These are phyloP conservation scores for Mycena crocata DNA, from an alignment of 768 basidiomycete genomes.

Conservation along the genomic window DNA sequence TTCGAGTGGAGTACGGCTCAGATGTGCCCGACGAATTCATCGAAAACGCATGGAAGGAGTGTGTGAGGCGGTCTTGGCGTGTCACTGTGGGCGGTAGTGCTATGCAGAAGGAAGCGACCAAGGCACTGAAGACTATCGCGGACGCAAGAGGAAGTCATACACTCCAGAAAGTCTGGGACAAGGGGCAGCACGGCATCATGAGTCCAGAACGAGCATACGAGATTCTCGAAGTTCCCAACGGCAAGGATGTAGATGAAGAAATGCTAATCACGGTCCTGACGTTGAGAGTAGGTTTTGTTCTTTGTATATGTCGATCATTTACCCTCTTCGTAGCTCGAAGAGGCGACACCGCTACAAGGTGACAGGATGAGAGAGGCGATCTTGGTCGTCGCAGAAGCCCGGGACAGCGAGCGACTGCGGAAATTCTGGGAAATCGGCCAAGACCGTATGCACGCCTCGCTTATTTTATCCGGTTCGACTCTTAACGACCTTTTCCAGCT, in stretches of 20 bases:
- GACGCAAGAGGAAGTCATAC: slow-evolving; percentile 66
- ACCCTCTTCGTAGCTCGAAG: slow-evolving; percentile 66
- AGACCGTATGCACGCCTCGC: slow-evolving; percentile 71
- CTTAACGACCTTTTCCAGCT: slow-evolving; percentile 53
- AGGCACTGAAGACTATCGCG: slow-evolving; percentile 76
- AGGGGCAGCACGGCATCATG: slow-evolving; percentile 68
- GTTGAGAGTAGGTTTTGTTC: slow-evolving; percentile 67
- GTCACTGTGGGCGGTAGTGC: slow-evolving; percentile 62
- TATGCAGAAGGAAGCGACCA: slow-evolving; percentile 66
- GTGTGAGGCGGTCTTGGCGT: slow-evolving; percentile 64
- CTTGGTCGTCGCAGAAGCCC: slow-evolving; percentile 76
- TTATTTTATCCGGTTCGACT: neutral
- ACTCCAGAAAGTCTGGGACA: slow-evolving; percentile 64
- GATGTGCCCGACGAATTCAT: slow-evolving; percentile 79
- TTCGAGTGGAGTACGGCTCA: slow-evolving; percentile 76
- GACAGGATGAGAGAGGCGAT: slow-evolving; percentile 83
- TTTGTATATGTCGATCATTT: slow-evolving; percentile 11
- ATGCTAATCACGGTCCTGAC: slow-evolving; percentile 80
- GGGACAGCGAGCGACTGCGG: slow-evolving; percentile 78
- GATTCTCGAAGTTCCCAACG: slow-evolving; percentile 75
- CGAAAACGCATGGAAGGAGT: slow-evolving; percentile 76
- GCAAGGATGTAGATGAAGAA: slow-evolving; percentile 80
- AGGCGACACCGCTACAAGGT: slow-evolving; percentile 67
- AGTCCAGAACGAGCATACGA: slow-evolving; percentile 78
- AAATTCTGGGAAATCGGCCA: slow-evolving; percentile 72